Conservation (phyloP, 2,329 filamentous ascomycete genomes). For the Raffaelea ambrosiae region DNA sequence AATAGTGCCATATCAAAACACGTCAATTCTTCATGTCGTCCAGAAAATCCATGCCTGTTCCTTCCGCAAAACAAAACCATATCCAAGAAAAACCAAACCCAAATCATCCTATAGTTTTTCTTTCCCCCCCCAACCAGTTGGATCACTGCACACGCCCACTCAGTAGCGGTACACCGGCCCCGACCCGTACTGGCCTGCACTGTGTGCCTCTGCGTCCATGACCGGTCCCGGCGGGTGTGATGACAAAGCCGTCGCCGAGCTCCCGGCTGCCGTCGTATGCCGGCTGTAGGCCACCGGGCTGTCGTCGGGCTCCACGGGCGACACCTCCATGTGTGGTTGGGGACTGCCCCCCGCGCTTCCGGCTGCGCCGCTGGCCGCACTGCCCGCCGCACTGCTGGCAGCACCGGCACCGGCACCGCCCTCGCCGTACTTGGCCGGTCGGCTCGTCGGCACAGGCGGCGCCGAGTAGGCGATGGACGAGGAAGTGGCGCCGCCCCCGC, state of each 20-base stretch:
- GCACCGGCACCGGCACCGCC: not conserved
- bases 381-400: too few species aligned
- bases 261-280: not conserved
- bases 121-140: too few species aligned
- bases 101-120: too few species aligned
- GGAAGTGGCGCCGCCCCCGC: not conserved
- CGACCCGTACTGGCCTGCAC: not conserved
- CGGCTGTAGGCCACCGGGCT: not conserved
- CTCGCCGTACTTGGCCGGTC: slow-evolving; percentile 1
- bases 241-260: not conserved
- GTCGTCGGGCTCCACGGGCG: not conserved
- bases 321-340: not conserved
- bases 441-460: not conserved
- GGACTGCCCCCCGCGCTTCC: too few species aligned
- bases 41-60: too few species aligned
- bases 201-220: not conserved
- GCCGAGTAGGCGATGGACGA: not conserved
- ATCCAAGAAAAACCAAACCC: too few species aligned
- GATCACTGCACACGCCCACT: too few species aligned
- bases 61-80: too few species aligned
- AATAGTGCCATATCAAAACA: too few species aligned
- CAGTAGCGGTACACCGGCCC: slow-evolving; percentile 1
- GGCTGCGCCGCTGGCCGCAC: not conserved
- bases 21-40: too few species aligned
- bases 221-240: not conserved